Base-by-base conservation (phyloP, 148 eudicot species). In the Camellia sinensis region DNA sequence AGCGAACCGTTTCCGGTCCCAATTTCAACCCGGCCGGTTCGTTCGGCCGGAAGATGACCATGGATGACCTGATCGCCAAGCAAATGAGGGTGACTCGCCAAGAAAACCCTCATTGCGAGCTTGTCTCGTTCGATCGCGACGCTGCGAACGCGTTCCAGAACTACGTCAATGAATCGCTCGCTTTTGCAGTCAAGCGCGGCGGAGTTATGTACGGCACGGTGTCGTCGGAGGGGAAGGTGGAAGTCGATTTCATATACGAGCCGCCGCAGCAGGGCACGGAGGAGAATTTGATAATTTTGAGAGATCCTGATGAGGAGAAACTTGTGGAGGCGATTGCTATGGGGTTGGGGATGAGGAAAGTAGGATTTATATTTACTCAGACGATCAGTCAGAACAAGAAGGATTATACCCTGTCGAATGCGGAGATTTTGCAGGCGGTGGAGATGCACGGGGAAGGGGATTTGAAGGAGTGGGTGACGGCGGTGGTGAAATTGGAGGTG, bases 381-480 rank as follows among this genome's bases (percentile, higher is more conserved):
- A 90, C 97, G 7, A 80, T 96, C 29, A 88, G 92, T 22, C 95
- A 96, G 84, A 88, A 85, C 13, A 90, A 93, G 83, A 88, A 87
- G 78, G 94, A 88, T 65, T 93, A 93, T 60, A 96, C 99, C 0
- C 84, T 96, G 94, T 96, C 99, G 45, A 83, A 86, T 64, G 63
- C 61, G 22, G 99, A 96, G 92, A 81, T 96, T 41, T 90, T 89
- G 18, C 99, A 93, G 86, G 99, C 99, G 0, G 92, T 78, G 4
- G 95, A 93, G 82, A 71, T 96, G 84, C 99, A 96, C 10, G 92
- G 85, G 2, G 92, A 93, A 80, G 86, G 95, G 21, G 98, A 83
- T 43, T 80, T 96, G 91, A 91, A 96, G 82, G 98, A 96, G 88
- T 96, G 99, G 99, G 99, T 96, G 40, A 96, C 98, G 4, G 99